A percentile compares a stretch with the other conserved stretches of the same genome.
Conservation (phyloP, 495 filamentous ascomycete genomes). For the Tetracladium setigerum region DNA sequence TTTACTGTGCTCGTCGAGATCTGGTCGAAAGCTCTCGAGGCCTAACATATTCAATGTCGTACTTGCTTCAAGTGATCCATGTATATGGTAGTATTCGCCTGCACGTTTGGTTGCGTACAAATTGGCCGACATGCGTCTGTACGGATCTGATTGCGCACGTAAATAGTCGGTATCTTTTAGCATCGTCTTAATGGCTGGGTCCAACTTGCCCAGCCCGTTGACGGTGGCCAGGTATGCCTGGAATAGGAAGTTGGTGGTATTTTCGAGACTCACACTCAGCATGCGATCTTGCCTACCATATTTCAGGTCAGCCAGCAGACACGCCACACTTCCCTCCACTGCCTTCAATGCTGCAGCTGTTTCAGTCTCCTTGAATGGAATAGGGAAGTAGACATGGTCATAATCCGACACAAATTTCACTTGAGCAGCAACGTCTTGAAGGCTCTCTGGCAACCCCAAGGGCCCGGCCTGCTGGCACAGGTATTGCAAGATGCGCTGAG, state of each 20-base stretch:
- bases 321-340: conserved; percentile 2
- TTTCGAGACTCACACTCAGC: conserved; percentile 5
- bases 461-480: conserved; percentile 34
- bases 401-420: conserved; percentile 35
- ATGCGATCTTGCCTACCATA: not conserved
- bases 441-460: conserved; percentile 30
- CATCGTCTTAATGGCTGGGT: conserved; percentile 50
- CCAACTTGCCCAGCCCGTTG: conserved; percentile 19
- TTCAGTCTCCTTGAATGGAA: conserved; percentile 12
- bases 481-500: conserved; percentile 33
- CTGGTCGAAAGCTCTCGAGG: conserved; percentile 52
- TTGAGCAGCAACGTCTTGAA: conserved; percentile 27
- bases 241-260: conserved; percentile 4
- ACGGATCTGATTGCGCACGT: conserved; percentile 61
- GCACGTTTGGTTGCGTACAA: conserved; percentile 61
- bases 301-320: conserved; percentile 2
- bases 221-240: conserved; percentile 12
- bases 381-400: conserved; percentile 33
- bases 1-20: conserved; percentile 57
- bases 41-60: conserved; percentile 66
- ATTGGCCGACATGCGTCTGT: conserved; percentile 68
- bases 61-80: conserved; percentile 66
- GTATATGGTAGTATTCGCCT: conserved; percentile 66
- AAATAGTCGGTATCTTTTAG: conserved; percentile 67
- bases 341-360: conserved; percentile 10